These are phyloP conservation scores for Ogataea methylovora DNA, from an alignment of 805 yeast genomes.

Conservation along the genomic window DNA sequence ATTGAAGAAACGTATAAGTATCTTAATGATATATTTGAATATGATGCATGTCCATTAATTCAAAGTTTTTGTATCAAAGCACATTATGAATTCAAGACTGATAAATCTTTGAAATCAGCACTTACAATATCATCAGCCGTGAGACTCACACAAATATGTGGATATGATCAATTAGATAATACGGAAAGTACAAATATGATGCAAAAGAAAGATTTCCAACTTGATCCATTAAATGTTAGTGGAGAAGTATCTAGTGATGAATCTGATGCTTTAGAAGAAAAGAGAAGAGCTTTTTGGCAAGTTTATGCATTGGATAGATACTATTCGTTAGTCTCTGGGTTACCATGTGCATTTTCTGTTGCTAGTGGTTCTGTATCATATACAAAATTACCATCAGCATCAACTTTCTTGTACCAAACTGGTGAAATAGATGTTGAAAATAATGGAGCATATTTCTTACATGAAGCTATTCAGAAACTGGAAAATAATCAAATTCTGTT, in stretches of 20 bases:
- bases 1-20: conserved; percentile 5
- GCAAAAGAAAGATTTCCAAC: neutral
- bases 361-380: conserved; percentile 19
- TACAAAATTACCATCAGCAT: conserved; percentile 23
- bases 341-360: conserved; percentile 21
- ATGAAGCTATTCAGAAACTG: conserved; percentile 23
- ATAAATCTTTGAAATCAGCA: conserved; percentile 20
- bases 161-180: conserved; percentile 22
- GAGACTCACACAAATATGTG: conserved; percentile 21
- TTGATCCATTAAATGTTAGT: conserved; percentile 10
- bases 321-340: conserved; percentile 23
- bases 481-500: conserved; percentile 19
- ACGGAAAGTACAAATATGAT: neutral
- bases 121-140: conserved; percentile 18
- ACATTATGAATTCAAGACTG: conserved; percentile 18
- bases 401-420: conserved; percentile 11
- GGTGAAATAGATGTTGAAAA: conserved; percentile 2
- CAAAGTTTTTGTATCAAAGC: conserved; percentile 19
- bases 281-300: conserved; percentile 25
- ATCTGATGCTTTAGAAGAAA: conserved; percentile 20
- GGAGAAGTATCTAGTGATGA: conserved; percentile 12
- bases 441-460: conserved; percentile 13
- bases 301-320: conserved; percentile 22
- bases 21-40: conserved; percentile 13
- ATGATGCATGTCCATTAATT: conserved; percentile 14